Percentiles rank a stretch among this genome's conserved stretches.
phyloP scores from a whole-genome alignment of 2,329 filamentous ascomycete genomes.

The Aspergillus novoparasiticus region DNA sequence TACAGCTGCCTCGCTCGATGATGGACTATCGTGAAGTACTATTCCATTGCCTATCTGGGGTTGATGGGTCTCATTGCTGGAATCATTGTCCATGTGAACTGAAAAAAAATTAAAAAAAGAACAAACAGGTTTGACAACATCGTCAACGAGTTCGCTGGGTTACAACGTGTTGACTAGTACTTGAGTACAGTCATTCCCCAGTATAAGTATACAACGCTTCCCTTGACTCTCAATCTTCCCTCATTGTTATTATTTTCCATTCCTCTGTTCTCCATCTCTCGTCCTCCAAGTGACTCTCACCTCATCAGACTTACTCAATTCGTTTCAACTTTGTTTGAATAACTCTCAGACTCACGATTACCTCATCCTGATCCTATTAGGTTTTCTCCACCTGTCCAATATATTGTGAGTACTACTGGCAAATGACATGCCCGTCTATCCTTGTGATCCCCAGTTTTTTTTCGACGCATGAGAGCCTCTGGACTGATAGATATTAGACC shows the following conservation, averaged over 20 bases:
- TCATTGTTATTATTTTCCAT: background rate
- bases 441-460: conserved; percentile 4
- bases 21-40: background rate
- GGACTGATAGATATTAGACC: conserved; percentile 12
- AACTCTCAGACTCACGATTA: background rate
- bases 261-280: background rate
- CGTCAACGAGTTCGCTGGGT: background rate
- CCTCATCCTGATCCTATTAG: conserved; percentile 2
- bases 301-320: background rate
- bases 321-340: background rate
- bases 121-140: conserved; percentile 9
- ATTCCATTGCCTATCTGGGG: conserved; percentile 12
- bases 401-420: conserved; percentile 12
- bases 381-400: conserved; percentile 17
- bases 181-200: background rate
- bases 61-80: conserved; percentile 15
- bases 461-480: conserved; percentile 12
- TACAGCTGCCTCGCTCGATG: background rate
- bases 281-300: background rate
- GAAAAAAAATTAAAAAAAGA: conserved; percentile 22
- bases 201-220: conserved; percentile 5
- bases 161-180: background rate
- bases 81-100: conserved; percentile 37
- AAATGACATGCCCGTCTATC: conserved; percentile 9
- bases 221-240: background rate